Evolutionary conservation across 164 flowering plant species (phyloP), one percentile per base, ranked within the genome.

Genomic region (Cinnamomum chago): DNA sequence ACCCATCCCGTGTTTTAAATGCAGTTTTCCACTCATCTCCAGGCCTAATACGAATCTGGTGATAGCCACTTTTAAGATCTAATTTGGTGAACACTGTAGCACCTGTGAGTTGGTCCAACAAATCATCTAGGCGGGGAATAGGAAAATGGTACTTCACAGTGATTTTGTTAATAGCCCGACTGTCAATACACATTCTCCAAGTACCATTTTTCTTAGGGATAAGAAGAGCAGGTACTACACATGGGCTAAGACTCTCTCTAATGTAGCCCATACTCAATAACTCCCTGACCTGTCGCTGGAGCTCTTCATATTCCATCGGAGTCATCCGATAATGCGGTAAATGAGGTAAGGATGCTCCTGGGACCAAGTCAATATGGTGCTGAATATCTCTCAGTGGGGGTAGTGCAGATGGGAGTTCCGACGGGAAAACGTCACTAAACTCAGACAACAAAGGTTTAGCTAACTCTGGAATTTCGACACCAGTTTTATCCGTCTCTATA

Each of bases 1-100:
- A n/a, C 4, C 73, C 70, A n/a, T 71, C 24, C 2, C 10, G 47
- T 18, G 55, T 71, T 23, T 76, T 71, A 55, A 76, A 66, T 1
- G 47, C 35, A 2, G 52, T 76, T n/a, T 71, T 71, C 58, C 70
- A 76, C 50, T 76, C 58, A 65, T 65, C 70, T 27, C 74, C 78
- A 27, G 27, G 9, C 47, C 55, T 28, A 3, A 76, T 28, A 28
- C 28, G 28, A 28, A 28, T 28, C 28, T 28, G 28, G 28, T 28
- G 28, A 28, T 28, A 28, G 28, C 28, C 28, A 28, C 28, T 28
- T 28, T 28, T 28, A 60, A 27, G 30, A 74, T 71, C 73, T 11
- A 76, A 17, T 23, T 66, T 71, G 64, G 73, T 62, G 10, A 76
- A 70, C 22, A 70, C 17, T n/a, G 27, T 62, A 6, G 65, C 60